Base-by-base conservation (phyloP, 1,284 basidiomycete species). In the Bjerkandera adusta region DNA sequence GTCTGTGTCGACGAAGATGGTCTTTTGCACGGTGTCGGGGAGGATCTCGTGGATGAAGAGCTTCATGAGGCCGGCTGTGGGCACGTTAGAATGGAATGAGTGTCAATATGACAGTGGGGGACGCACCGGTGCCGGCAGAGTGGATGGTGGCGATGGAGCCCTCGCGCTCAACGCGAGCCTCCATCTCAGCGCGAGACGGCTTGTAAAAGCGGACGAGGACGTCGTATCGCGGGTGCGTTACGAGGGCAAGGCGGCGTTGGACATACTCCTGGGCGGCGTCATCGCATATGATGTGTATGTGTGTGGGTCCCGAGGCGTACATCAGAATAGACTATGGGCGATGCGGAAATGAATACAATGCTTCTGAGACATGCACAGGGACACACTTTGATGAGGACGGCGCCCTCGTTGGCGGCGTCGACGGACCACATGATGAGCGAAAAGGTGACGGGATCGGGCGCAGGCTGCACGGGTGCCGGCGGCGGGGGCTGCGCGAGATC, bases 251-350 rank as follows among this genome's bases (percentile, higher is more conserved):
- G 4, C 73, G 64, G 5, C 51, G 51, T 46, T 70, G 65, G 5
- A 75, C 57, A 44, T 67, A 65, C 4, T 54, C 39, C 47, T 71
- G 66, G 1, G 72, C 72, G 6, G 41, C 53, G 22, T 70, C 65
- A 50, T 76, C 72, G 49, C 72, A 75, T 16, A 76, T 66, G 45
- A 76, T 71, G 52, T 76, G 73, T 46, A 76, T 68, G n/a, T 73
- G 66, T 12, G 69, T 58, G 13, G 74, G 71, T 29, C 60, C 62
- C 16, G 67, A 67, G 36, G 60, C 68, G 50, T 76, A 73, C 57
- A 76, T 66, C 7, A 76, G 53, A 39, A 72, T 70, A 22, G 73
- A 70, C 73, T 76, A 51, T 5, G 11, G 12, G 7, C 5, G 4
- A 16, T 47, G 34, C n/a, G 22, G 26, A 5, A n/a, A 18, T 8